Evolutionary conservation across 192 early-diverging fungal genomes (phyloP).

Genomic region (Backusella liffmaniae): DNA sequence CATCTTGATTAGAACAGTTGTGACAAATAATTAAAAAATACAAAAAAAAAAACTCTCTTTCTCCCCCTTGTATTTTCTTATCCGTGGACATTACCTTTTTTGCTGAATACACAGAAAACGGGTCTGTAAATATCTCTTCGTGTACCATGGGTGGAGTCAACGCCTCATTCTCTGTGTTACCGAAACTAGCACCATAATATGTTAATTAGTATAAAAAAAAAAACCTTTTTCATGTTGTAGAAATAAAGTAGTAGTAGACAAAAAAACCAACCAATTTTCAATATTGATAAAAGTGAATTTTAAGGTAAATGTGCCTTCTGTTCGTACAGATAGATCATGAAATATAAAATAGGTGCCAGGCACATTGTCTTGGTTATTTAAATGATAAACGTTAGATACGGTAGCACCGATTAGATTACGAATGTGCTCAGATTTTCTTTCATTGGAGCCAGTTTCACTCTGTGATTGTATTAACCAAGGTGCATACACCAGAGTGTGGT

Average conservation of each 20-base stretch:
- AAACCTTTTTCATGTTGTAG: background rate
- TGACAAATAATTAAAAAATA: background rate
- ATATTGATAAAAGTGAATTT: conserved; percentile 68
- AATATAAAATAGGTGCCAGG: conserved; percentile 73
- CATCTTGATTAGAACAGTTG: background rate
- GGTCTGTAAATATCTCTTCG: conserved; percentile 52
- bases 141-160: conserved; percentile 45
- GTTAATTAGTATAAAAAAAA: background rate
- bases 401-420: conserved; percentile 57
- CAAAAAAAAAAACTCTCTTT: background rate
- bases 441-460: background rate
- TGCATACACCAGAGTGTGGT: conserved; percentile 53
- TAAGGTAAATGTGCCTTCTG: conserved; percentile 65
- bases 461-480: conserved; percentile 12
- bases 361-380: conserved; percentile 47
- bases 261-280: background rate
- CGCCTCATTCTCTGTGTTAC: background rate
- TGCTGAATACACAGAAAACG: conserved; percentile 72
- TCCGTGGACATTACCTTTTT: conserved; percentile 46
- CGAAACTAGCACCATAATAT: background rate
- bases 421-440: conserved; percentile 43
- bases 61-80: background rate
- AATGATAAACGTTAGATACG: conserved; percentile 47
- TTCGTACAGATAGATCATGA: conserved; percentile 67
- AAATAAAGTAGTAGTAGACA: background rate